Evolutionary conservation across 495 filamentous ascomycete genomes (phyloP), one percentile per base, ranked within the genome.

Genomic region (Aspergillus hancockii): DNA sequence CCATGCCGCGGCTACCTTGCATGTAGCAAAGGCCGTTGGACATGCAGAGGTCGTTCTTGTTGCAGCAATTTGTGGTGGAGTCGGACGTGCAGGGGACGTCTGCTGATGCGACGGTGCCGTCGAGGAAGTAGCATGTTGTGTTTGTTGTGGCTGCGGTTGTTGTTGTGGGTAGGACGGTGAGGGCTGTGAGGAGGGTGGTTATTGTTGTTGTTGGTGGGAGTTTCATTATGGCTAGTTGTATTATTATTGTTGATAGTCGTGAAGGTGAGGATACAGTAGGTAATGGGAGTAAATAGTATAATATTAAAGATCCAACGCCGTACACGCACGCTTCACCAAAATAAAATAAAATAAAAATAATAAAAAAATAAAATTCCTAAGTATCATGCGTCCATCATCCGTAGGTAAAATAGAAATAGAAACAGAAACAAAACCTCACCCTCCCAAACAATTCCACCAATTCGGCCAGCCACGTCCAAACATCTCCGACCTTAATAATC

Each of bases 1-100:
- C 49, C 21, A 51, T 38, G 16, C 54, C 49, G 8, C 49, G 49
- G 14, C n/a, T 10, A 0, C 54, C 50, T 22, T 62, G 60, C 22
- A 54, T 40, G 25, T 54, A 62, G 49, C 60, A 62, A 0, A 62
- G 50, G 1, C 60, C 60, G 25, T 62, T 54, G 22, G 54, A 54
- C 21, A 62, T 10, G 40, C 60, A 62, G 16, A 62, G 38, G 45
- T 62, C 60, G 14, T 34, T 25, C 2, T 8, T 34, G 32, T 62
- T 52, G 50, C 60, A 57, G 54, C 60, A 62, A 50, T 62, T 62
- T 28, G 41, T 31, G 8, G 32, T 46, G 9, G 36, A 18, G 38
- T 30, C 54, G 0, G 60, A 31, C 0, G 12, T 23, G 50, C 60
- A 62, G 49, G 60, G 60, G 21, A 62, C 50, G n/a, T 62, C 23